Conservation (phyloP, 2,329 filamentous ascomycete genomes). For the Tolypocladium inflatum region DNA sequence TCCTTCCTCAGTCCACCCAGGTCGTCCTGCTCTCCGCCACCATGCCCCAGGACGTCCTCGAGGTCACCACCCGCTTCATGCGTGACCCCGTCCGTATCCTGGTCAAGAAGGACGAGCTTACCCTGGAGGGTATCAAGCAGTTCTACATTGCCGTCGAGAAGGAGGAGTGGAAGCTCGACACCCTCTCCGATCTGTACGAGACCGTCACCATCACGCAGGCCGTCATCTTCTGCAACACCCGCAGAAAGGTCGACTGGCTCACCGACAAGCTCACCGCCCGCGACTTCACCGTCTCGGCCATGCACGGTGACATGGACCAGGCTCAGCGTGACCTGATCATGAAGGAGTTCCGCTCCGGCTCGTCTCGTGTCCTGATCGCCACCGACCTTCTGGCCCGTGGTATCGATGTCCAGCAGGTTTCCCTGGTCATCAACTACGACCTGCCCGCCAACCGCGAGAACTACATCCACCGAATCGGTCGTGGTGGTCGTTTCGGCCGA, state of each 20-base stretch:
- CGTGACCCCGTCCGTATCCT: slow-evolving; percentile 97
- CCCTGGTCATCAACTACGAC: slow-evolving; percentile 99
- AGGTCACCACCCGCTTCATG: slow-evolving; percentile 99
- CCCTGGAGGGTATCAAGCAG: slow-evolving; percentile 99
- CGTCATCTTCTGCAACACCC: slow-evolving; percentile 99
- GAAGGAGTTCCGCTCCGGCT: slow-evolving; percentile 99
- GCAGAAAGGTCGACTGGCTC: slow-evolving; percentile 99
- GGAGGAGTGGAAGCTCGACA: slow-evolving; percentile 99
- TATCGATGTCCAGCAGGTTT: slow-evolving; percentile 99
- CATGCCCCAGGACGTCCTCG: slow-evolving; percentile 97
- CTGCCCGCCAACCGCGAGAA: slow-evolving; percentile 98
- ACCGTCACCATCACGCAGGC: slow-evolving; percentile 99
- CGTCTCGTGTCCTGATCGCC: slow-evolving; percentile 95
- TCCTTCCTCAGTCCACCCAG: slow-evolving; percentile 95
- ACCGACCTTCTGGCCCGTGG: slow-evolving; percentile 97
- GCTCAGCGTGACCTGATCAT: slow-evolving; percentile 97
- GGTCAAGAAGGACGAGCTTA: slow-evolving; percentile 99
- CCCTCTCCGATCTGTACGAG: slow-evolving; percentile 96
- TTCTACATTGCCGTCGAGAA: slow-evolving; percentile 99
- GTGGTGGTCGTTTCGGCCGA: slow-evolving; percentile 98
- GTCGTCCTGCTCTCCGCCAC: slow-evolving; percentile 96
- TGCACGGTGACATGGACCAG: slow-evolving; percentile 99
- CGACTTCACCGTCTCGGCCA: slow-evolving; percentile 98
- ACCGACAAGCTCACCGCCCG: slow-evolving; percentile 97
- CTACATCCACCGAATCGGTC: slow-evolving; percentile 99